These are phyloP conservation scores for Elsinoe fawcettii DNA, from an alignment of 2,329 filamentous ascomycete species.

Conservation along the genomic window DNA sequence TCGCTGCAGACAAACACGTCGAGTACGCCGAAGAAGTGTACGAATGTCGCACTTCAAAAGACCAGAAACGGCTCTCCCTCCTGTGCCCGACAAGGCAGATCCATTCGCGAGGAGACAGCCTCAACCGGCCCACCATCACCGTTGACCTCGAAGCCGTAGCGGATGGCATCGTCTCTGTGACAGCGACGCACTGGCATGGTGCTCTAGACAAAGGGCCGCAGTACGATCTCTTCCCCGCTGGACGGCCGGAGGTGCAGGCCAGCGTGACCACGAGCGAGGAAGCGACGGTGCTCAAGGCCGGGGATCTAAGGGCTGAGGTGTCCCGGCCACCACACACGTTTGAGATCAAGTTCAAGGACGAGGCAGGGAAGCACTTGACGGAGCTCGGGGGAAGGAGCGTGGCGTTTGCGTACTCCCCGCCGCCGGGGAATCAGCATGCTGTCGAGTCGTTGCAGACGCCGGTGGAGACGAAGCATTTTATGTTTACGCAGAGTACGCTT, in stretches of 20 bases:
- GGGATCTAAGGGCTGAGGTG: slow-evolving; percentile 47
- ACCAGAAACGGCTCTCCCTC: slow-evolving; percentile 44
- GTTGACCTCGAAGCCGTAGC: slow-evolving; percentile 50
- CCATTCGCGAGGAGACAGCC: slow-evolving; percentile 45
- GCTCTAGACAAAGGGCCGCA: slow-evolving; percentile 46
- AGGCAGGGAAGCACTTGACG: slow-evolving; percentile 46
- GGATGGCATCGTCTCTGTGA: slow-evolving; percentile 53
- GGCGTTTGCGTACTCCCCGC: slow-evolving; percentile 50
- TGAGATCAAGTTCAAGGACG: slow-evolving; percentile 49
- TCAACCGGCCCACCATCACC: slow-evolving; percentile 50
- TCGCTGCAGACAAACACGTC: slow-evolving; percentile 51
- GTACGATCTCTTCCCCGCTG: slow-evolving; percentile 51
- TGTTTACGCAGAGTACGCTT: slow-evolving; percentile 41
- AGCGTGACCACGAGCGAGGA: slow-evolving; percentile 36
- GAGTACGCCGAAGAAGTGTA: slow-evolving; percentile 62
- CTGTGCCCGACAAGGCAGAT: slow-evolving; percentile 53
- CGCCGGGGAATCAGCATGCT: slow-evolving; percentile 46
- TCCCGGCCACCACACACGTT: slow-evolving; percentile 44
- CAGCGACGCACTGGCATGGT: slow-evolving; percentile 52
- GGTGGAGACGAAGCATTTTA: slow-evolving; percentile 34
- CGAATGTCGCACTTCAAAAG: slow-evolving; percentile 39
- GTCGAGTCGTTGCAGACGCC: slow-evolving; percentile 49
- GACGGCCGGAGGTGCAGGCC: slow-evolving; percentile 37
- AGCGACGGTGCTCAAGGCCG: slow-evolving; percentile 46
- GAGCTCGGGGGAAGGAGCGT: slow-evolving; percentile 49